These are phyloP conservation scores for Ilex paraguariensis DNA, from an alignment of 305 asterid genomes.

Conservation along the genomic window DNA sequence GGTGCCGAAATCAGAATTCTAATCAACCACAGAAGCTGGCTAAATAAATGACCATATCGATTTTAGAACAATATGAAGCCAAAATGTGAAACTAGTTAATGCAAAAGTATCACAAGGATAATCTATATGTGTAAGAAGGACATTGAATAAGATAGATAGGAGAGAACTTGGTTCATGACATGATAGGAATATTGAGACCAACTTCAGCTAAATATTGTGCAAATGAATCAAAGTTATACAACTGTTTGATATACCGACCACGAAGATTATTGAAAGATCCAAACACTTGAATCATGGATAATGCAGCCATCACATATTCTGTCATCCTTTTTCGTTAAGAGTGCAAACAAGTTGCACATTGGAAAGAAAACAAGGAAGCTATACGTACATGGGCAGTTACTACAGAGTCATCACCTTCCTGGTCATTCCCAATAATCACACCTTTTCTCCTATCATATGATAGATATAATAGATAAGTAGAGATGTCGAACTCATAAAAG, in stretches of 20 bases:
- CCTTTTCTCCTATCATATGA: slow-evolving; percentile 79
- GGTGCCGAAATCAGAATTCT: no score
- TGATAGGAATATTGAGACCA: no score
- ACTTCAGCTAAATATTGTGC: no score
- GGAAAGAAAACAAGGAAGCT: slow-evolving; percentile 8
- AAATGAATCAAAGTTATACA: not conserved
- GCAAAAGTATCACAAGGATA: no score
- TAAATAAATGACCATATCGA: no score
- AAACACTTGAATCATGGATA: not conserved
- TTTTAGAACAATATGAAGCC: no score
- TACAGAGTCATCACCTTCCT: slow-evolving; percentile 90
- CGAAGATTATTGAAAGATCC: not conserved
- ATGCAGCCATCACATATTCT: no score
- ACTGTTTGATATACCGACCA: not conserved
- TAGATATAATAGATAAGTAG: slow-evolving; percentile 1
- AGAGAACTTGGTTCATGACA: no score
- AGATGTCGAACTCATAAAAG: not conserved
- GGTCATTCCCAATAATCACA: slow-evolving; percentile 91
- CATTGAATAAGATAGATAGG: no score
- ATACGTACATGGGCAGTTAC: slow-evolving; percentile 75
- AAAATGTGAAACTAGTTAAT: no score
- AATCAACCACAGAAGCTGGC: no score
- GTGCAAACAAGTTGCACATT: not conserved
- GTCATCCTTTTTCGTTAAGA: not conserved
- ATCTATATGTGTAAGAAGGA: no score